These are phyloP conservation scores for Polychaeton citri DNA, from an alignment of 2,329 filamentous ascomycete species.

Conservation along the genomic window DNA sequence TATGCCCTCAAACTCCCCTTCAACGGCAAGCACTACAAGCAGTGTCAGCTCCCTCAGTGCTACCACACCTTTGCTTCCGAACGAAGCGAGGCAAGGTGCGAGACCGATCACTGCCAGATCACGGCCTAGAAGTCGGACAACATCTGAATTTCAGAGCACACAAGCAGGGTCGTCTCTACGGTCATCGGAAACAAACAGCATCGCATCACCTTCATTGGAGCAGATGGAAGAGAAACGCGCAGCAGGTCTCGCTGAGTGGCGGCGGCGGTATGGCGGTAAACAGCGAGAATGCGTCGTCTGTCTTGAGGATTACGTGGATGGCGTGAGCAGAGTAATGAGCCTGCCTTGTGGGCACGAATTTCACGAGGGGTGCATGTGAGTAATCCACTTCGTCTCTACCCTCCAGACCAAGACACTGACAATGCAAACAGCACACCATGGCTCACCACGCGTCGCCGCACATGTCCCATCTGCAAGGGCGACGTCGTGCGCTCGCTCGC, in stretches of 20 bases:
- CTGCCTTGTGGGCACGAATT: slow-evolving; percentile 96
- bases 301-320: slow-evolving; percentile 89
- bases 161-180: not conserved
- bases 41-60: slow-evolving; percentile 20
- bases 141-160: slow-evolving; percentile 39
- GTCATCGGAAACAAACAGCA: slow-evolving; percentile 15
- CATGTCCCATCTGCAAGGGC: slow-evolving; percentile 97
- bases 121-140: slow-evolving; percentile 52
- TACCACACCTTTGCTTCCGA: slow-evolving; percentile 66
- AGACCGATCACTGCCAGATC: slow-evolving; percentile 33
- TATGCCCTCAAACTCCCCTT: slow-evolving; percentile 49
- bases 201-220: slow-evolving; percentile 16
- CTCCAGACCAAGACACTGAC: slow-evolving; percentile 1
- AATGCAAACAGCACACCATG: slow-evolving; percentile 62
- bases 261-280: slow-evolving; percentile 47
- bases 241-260: slow-evolving; percentile 36
- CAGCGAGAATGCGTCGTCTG: slow-evolving; percentile 91
- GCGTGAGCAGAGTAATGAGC: slow-evolving; percentile 90
- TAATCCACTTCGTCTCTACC: slow-evolving; percentile 17
- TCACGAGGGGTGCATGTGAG: slow-evolving; percentile 96
- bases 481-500: slow-evolving; percentile 59
- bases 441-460: slow-evolving; percentile 86
- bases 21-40: slow-evolving; percentile 34
- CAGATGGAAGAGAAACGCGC: slow-evolving; percentile 41
- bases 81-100: slow-evolving; percentile 3